These are phyloP conservation scores for Candolleomyces efflorescens DNA, from an alignment of 768 basidiomycete species.

Conservation along the genomic window DNA sequence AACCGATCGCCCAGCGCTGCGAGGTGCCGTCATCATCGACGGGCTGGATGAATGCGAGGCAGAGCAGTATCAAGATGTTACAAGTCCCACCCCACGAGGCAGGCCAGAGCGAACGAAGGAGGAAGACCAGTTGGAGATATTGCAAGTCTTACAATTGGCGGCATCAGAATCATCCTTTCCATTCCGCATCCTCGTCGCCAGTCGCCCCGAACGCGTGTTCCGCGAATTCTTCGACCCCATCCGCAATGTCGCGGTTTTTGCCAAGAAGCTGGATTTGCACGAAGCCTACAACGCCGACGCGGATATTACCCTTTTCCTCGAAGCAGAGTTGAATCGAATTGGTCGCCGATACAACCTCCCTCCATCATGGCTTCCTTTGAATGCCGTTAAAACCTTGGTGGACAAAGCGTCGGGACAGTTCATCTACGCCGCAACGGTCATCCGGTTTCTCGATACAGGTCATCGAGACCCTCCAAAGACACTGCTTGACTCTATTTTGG, in stretches of 20 bases:
- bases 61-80: background rate
- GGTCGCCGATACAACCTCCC: conserved; percentile 3
- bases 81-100: background rate
- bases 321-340: background rate
- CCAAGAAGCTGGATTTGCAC: background rate
- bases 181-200: background rate
- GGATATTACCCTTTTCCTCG: background rate
- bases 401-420: conserved; percentile 12
- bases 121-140: background rate
- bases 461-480: conserved; percentile 1
- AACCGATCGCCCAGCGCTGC: background rate
- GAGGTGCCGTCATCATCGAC: conserved; percentile 4
- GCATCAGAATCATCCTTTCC: background rate
- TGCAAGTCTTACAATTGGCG: background rate
- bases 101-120: background rate
- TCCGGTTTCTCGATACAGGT: conserved; percentile 6
- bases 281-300: background rate
- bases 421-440: conserved; percentile 14
- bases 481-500: conserved; percentile 2
- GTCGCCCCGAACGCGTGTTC: background rate
- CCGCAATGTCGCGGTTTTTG: background rate
- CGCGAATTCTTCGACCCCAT: background rate
- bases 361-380: background rate
- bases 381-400: background rate
- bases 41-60: conserved; percentile 10